These are phyloP conservation scores for Skeletonema potamos DNA, from an alignment of 108 stramenopile species.

Conservation along the genomic window DNA sequence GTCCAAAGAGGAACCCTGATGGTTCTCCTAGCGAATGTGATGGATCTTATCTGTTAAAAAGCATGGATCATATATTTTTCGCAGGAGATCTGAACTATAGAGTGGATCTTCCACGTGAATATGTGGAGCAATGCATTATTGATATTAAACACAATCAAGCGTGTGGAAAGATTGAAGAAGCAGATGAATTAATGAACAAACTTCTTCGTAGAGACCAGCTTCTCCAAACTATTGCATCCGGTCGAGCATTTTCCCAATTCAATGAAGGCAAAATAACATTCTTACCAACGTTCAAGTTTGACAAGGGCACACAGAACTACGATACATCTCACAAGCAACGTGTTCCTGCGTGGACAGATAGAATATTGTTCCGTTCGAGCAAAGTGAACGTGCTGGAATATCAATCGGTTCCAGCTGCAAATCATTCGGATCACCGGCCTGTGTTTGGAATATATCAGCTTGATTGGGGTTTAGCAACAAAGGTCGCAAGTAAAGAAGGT, in stretches of 20 bases:
- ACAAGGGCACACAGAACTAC: slow-evolving; percentile 73
- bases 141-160: slow-evolving; percentile 28
- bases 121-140: slow-evolving; percentile 50
- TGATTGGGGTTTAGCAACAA: slow-evolving; percentile 21
- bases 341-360: slow-evolving; percentile 89
- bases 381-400: slow-evolving; percentile 73
- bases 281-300: slow-evolving; percentile 88
- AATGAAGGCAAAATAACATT: slow-evolving; percentile 79
- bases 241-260: slow-evolving; percentile 71
- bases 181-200: slow-evolving; percentile 33
- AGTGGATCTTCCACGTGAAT: slow-evolving; percentile 77
- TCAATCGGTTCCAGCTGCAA: slow-evolving; percentile 52
- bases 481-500: background rate
- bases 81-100: slow-evolving; percentile 89
- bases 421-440: slow-evolving; percentile 84
- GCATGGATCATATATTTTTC: slow-evolving; percentile 78
- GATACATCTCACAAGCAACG: slow-evolving; percentile 89
- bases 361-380: slow-evolving; percentile 77
- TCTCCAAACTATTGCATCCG: slow-evolving; percentile 55
- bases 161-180: slow-evolving; percentile 1
- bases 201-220: slow-evolving; percentile 81
- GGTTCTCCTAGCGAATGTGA: slow-evolving; percentile 19
- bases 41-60: slow-evolving; percentile 65
- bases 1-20: slow-evolving; percentile 32
- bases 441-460: slow-evolving; percentile 70